Percentiles rank a stretch among this genome's conserved stretches.
These are phyloP conservation scores for Plenodomus lindquistii DNA, from an alignment of 2,329 filamentous ascomycete species.

Conservation along the genomic window DNA sequence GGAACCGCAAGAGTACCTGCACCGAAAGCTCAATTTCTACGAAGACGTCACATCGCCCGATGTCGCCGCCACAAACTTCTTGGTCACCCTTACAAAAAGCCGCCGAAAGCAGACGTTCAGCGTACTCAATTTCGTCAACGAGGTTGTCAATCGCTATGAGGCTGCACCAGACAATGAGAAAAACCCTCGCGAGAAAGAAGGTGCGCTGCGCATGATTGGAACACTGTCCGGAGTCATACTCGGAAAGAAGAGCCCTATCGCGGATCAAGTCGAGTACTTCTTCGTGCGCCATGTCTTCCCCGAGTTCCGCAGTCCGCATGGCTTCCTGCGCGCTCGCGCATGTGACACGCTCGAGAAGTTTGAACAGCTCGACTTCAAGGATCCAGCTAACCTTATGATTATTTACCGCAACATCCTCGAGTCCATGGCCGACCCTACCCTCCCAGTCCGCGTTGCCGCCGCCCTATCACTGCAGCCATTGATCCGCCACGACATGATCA, in stretches of 20 bases:
- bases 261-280: constrained; percentile 97
- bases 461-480: constrained; percentile 92
- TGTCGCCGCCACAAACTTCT: constrained; percentile 93
- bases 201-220: constrained; percentile 94
- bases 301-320: constrained; percentile 90
- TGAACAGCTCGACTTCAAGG: constrained; percentile 95
- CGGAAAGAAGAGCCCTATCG: constrained; percentile 97
- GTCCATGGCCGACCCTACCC: constrained; percentile 91
- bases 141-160: constrained; percentile 92
- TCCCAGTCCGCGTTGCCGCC: constrained; percentile 92
- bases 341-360: constrained; percentile 99
- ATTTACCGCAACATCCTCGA: constrained; percentile 97
- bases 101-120: constrained; percentile 95
- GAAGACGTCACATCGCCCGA: constrained; percentile 96
- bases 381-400: constrained; percentile 89
- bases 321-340: constrained; percentile 89
- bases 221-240: constrained; percentile 92
- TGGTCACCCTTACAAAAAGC: constrained; percentile 91
- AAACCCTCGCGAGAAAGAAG: constrained; percentile 93
- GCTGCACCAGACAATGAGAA: constrained; percentile 82
- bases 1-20: constrained; percentile 94
- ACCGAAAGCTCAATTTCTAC: constrained; percentile 96
- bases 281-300: constrained; percentile 98
- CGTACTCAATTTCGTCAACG: constrained; percentile 92
- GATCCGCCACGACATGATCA: constrained; percentile 92